These are phyloP conservation scores for Diaporthe caulivora DNA, from an alignment of 2,329 filamentous ascomycete genomes.

Conservation along the genomic window DNA sequence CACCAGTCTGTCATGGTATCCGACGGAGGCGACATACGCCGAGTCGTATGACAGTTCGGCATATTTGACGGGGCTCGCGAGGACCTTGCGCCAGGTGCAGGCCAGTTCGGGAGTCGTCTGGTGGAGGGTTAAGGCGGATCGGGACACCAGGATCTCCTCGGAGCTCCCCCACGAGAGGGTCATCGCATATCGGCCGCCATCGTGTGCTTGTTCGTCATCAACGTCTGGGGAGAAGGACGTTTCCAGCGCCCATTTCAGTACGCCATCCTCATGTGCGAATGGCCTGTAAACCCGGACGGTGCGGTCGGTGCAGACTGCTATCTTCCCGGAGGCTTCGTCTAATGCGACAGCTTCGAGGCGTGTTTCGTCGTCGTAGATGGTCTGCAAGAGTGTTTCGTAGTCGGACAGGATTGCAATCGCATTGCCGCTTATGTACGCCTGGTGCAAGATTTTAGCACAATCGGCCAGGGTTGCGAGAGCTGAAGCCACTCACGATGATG, in stretches of 20 bases:
- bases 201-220: constrained; percentile 41
- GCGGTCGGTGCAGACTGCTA: constrained; percentile 78
- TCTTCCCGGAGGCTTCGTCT: constrained; percentile 86
- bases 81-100: constrained; percentile 78
- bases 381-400: constrained; percentile 83
- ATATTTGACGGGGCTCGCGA: constrained; percentile 80
- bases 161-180: constrained; percentile 87
- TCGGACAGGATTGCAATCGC: constrained; percentile 86
- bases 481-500: constrained; percentile 49
- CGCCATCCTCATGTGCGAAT: constrained; percentile 76
- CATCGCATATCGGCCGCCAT: constrained; percentile 53
- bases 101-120: constrained; percentile 61
- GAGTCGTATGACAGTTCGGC: constrained; percentile 89
- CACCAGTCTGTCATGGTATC: constrained; percentile 82
- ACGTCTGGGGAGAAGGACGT: constrained; percentile 64
- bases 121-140: constrained; percentile 78
- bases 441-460: constrained; percentile 31
- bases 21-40: constrained; percentile 85
- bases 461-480: background rate
- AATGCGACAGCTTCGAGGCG: constrained; percentile 81
- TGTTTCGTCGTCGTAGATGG: constrained; percentile 82
- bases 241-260: constrained; percentile 78
- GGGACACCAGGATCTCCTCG: constrained; percentile 86
- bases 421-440: constrained; percentile 92
- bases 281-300: constrained; percentile 84